These are phyloP conservation scores for Pseudozyma hubeiensis DNA, from an alignment of 1,284 basidiomycete species.

Conservation along the genomic window DNA sequence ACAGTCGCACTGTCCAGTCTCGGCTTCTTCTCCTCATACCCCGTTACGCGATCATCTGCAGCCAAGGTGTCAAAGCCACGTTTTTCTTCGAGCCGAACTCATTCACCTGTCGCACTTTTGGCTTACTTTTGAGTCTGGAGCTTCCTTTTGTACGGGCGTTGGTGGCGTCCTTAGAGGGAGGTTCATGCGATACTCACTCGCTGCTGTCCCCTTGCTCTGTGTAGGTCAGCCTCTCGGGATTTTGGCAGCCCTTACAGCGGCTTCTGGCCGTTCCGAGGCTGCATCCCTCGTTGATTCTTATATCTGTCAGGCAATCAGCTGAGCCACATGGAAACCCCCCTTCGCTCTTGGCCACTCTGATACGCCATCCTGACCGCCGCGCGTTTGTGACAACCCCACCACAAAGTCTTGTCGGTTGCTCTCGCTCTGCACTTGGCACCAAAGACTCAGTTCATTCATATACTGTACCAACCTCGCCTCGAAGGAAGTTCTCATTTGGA, in stretches of 20 bases:
- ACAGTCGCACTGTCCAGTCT: too few species aligned
- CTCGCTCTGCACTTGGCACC: background rate
- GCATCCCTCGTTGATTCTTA: too few species aligned
- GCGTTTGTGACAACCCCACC: background rate
- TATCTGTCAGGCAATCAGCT: too few species aligned
- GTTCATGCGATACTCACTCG: background rate
- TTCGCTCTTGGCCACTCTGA: too few species aligned
- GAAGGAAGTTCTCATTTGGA: background rate
- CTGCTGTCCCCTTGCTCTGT: conserved; percentile 2
- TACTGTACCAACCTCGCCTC: background rate
- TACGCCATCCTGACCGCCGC: too few species aligned
- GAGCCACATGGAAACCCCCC: too few species aligned
- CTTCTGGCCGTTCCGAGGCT: conserved; percentile 6
- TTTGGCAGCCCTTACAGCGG: conserved; percentile 10
- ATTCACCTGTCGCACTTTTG: background rate
- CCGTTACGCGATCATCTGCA: too few species aligned
- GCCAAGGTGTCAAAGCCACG: conserved; percentile 10
- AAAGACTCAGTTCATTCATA: background rate
- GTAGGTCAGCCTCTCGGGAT: conserved; percentile 12
- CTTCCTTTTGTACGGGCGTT: background rate
- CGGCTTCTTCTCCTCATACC: too few species aligned
- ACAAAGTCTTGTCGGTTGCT: background rate
- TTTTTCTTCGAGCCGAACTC: background rate
- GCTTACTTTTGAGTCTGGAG: background rate
- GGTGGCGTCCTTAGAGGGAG: background rate